Conservation (phyloP, 441 rosid genomes). For the Gossypium trilobum region DNA sequence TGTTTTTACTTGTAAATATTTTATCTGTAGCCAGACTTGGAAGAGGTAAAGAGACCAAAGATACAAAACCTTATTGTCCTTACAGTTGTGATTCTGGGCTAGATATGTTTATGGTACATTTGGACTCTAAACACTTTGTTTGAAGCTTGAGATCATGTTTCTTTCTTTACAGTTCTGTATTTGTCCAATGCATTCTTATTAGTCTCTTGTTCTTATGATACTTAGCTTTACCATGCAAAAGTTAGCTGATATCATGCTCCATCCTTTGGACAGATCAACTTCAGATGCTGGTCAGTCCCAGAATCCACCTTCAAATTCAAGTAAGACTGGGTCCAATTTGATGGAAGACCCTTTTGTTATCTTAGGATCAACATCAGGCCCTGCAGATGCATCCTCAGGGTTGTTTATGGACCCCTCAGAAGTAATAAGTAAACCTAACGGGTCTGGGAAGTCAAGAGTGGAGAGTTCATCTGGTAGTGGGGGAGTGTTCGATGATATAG, state of each 20-base stretch:
- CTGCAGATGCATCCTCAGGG: constrained; percentile 36
- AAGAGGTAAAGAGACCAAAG: neutral
- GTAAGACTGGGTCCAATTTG: constrained; percentile 32
- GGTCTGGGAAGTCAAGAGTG: constrained; percentile 38
- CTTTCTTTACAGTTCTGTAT: neutral
- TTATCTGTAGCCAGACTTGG: neutral
- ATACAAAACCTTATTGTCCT: neutral
- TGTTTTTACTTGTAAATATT: neutral
- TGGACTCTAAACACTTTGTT: neutral
- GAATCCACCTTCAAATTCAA: constrained; percentile 34
- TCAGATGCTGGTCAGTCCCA: constrained; percentile 42
- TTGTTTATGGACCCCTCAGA: constrained; percentile 45
- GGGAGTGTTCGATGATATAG: constrained; percentile 53
- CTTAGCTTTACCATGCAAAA: neutral
- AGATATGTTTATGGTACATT: neutral
- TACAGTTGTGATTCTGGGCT: neutral
- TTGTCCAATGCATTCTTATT: neutral
- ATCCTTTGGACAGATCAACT: constrained; percentile 41
- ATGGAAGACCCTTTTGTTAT: constrained; percentile 67
- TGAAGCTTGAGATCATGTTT: neutral
- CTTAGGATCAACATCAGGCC: constrained; percentile 44
- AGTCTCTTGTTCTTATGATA: neutral
- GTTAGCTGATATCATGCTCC: constrained; percentile 14
- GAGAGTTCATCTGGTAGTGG: constrained; percentile 36
- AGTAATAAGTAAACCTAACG: constrained; percentile 43